Conservation (phyloP, 2,329 filamentous ascomycete genomes). For the Thielaviopsis ethacetica region DNA sequence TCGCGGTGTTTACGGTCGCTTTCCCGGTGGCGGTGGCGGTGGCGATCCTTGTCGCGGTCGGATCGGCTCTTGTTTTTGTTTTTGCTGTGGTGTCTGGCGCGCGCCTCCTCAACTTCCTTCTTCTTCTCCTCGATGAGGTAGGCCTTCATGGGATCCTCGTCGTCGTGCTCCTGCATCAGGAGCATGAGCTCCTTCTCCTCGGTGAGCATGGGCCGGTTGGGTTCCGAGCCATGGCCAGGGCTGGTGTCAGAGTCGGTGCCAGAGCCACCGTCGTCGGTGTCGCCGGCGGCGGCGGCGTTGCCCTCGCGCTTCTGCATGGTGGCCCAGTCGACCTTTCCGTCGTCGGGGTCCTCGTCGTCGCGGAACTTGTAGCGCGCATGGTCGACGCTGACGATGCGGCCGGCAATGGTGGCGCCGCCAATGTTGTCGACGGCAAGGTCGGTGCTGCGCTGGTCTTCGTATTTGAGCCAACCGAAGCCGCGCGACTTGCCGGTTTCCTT, state of each 20-base stretch:
- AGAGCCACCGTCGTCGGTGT: constrained; percentile 23
- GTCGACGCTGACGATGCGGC: constrained; percentile 70
- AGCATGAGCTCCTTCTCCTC: constrained; percentile 69
- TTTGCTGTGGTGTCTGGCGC: constrained; percentile 28
- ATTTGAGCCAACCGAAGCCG: constrained; percentile 93
- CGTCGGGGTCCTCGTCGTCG: constrained; percentile 56
- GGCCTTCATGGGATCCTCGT: constrained; percentile 94
- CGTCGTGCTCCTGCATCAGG: constrained; percentile 66
- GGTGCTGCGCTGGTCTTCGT: constrained; percentile 92
- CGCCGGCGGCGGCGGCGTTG: constrained; percentile 23
- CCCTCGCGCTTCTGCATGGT: constrained; percentile 40
- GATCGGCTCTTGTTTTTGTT: constrained; percentile 27
- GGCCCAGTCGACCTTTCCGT: constrained; percentile 41
- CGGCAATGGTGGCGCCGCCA: constrained; percentile 68
- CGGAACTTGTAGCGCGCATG: constrained; percentile 82
- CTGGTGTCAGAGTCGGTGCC: constrained; percentile 23
- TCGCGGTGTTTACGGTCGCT: constrained; percentile 10
- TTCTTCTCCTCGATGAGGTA: constrained; percentile 84
- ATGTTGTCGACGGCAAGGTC: constrained; percentile 94
- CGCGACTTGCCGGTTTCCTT: constrained; percentile 91
- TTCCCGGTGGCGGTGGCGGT: constrained; percentile 22
- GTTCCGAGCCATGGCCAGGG: constrained; percentile 13
- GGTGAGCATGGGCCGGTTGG: constrained; percentile 47
- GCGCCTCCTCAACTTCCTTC: constrained; percentile 62
- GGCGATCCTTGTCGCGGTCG: constrained; percentile 13